These are phyloP conservation scores for Cladosporium cucumerinum DNA, from an alignment of 2,329 filamentous ascomycete species.

Conservation along the genomic window DNA sequence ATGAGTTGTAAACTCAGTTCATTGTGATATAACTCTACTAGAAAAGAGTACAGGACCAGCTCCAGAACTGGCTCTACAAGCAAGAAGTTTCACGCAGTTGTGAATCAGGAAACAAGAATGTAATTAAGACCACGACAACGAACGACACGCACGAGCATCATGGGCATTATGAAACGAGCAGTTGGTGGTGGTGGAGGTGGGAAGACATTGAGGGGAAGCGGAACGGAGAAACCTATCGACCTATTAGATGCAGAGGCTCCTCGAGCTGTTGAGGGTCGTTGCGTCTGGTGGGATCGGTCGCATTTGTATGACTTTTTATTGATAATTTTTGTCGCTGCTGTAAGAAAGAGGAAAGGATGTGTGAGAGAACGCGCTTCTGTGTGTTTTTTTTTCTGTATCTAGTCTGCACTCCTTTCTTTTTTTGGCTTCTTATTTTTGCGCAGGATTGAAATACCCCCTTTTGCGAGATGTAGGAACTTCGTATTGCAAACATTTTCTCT, in stretches of 20 bases:
- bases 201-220: neutral
- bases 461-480: neutral
- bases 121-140: neutral
- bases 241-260: neutral
- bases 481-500: neutral
- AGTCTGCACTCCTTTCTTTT: neutral
- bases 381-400: neutral
- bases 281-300: neutral
- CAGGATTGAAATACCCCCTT: neutral
- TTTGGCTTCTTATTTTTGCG: neutral
- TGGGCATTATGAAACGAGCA: neutral
- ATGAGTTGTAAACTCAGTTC: neutral
- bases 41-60: neutral
- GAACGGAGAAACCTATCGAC: neutral
- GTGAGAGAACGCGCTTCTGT: neutral
- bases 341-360: neutral
- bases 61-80: neutral
- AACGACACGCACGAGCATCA: neutral
- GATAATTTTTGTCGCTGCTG: neutral
- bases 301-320: neutral
- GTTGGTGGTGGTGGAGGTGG: neutral
- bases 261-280: neutral
- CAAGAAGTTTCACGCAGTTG: neutral
- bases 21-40: neutral
- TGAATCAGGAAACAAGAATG: neutral